phyloP scores from a whole-genome alignment of 108 stramenopile genomes.

The Fistulifera pelliculosa region DNA sequence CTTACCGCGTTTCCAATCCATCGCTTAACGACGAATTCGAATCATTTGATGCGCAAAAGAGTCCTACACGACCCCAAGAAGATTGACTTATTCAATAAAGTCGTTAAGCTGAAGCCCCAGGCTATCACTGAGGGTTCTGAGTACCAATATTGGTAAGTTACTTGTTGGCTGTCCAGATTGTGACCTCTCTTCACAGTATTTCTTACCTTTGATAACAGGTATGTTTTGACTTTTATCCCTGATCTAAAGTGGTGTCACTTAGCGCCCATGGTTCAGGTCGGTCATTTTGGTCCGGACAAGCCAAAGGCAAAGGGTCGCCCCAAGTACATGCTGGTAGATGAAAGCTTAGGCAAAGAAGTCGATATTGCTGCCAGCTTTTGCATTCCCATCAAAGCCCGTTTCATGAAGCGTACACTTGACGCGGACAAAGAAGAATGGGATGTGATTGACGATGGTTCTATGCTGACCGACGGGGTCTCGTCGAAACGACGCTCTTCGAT shows the following conservation, averaged over 20 bases:
- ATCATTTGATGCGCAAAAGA: not conserved
- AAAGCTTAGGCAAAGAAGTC: constrained; percentile 70
- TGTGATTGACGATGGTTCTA: constrained; percentile 33
- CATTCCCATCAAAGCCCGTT: constrained; percentile 41
- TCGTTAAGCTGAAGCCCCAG: constrained; percentile 54
- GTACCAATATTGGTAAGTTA: constrained; percentile 30
- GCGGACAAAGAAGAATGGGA: constrained; percentile 89
- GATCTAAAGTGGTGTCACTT: constrained; percentile 84
- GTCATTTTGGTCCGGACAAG: constrained; percentile 49
- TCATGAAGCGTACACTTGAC: constrained; percentile 59
- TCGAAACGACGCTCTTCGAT: not conserved
- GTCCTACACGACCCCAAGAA: not conserved
- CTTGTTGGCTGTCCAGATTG: not conserved
- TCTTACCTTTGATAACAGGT: constrained; percentile 24
- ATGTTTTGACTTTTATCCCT: constrained; percentile 77
- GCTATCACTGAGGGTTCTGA: constrained; percentile 30
- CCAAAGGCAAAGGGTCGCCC: constrained; percentile 53
- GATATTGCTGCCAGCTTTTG: constrained; percentile 64
- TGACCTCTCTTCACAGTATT: too few relatives aligned
- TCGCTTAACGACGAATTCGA: constrained; percentile 10
- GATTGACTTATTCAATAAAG: constrained; percentile 57
- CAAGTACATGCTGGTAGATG: constrained; percentile 66
- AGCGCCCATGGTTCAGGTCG: constrained; percentile 67
- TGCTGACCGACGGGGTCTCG: not conserved
- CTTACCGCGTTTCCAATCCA: constrained; percentile 16